Evolutionary conservation across 257 asterid genomes (phyloP).

Genomic region (Petunia axillaris): DNA sequence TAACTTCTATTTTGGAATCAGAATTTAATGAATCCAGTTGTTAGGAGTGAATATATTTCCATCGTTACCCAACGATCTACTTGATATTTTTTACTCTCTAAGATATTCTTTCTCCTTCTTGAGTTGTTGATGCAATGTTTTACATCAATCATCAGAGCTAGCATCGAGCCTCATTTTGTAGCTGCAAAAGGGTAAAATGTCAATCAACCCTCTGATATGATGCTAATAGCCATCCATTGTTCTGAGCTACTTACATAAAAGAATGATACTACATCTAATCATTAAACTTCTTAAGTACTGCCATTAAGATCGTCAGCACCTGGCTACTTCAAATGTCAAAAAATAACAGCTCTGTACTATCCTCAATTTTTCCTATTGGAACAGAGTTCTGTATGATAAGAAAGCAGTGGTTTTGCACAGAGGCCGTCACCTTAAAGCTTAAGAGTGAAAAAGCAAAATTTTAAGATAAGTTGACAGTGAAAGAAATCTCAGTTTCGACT

Average conservation of each 20-base stretch:
- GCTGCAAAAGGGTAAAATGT: background rate
- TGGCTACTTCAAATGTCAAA: background rate
- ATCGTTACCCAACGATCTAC: too few species aligned
- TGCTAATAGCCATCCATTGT: background rate
- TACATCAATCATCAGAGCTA: background rate
- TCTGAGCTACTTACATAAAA: background rate
- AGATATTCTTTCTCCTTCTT: background rate
- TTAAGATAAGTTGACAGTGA: conserved; percentile 16
- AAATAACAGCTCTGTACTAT: background rate
- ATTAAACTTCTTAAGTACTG: too few species aligned
- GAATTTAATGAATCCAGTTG: too few species aligned
- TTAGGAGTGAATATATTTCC: too few species aligned
- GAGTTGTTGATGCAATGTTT: background rate
- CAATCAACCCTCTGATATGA: background rate
- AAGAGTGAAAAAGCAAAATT: background rate
- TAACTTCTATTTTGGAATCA: too few species aligned
- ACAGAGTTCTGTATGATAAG: background rate
- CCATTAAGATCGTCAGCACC: background rate
- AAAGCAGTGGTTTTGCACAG: background rate
- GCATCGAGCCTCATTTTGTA: background rate
- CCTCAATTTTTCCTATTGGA: conserved; percentile 22
- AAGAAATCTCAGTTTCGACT: background rate
- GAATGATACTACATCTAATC: background rate
- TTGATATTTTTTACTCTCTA: too few species aligned
- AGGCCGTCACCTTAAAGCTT: background rate